Base-by-base conservation (phyloP, 768 basidiomycete genomes). In the Coprinellus aureogranulatus region DNA sequence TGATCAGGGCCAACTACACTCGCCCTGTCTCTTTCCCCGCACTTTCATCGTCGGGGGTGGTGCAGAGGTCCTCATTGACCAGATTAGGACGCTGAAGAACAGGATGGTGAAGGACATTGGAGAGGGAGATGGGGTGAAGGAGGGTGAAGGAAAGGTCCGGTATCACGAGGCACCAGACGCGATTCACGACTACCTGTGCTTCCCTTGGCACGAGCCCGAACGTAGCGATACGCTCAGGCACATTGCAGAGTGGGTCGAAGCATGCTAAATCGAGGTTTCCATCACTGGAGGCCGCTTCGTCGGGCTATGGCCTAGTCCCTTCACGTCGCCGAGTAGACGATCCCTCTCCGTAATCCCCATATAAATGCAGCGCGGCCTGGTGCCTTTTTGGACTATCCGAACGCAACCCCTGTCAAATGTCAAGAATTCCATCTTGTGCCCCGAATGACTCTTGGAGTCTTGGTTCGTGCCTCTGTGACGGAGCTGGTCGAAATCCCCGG, bases 1-100 rank as follows among this genome's bases (percentile, higher is more conserved):
- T 59, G 31, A 18, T 45, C 54, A 81, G 87, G 56, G 86, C 83
- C 64, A 88, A 90, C 73, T 87, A 79, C 70, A 77, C 82, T 41
- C 83, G 88, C 28, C 87, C 88, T 39, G 78, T 84, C 18, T 81
- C 85, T 55, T 78, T 90, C 67, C 88, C 87, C 62, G 69, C 41
- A 18, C 41, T 0, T 86, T 85, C 67, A 77, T 89, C 44, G 72
- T 77, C 6, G 77, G 74, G 4, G 87, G 87, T 16, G 82, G 79
- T 4, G 81, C 80, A 2, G 86, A 88, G 65, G 66, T 81, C 9
- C 60, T 85, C n/a, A 70, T 77, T n/a, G 86, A 88, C 66, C 73
- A 76, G 44, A 79, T 81, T 39, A 61, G 67, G 28, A 77, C 75
- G 1, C 67, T 86, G 59, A 69, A 69, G 39, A 70, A 77, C 31